These are phyloP conservation scores for Botryobasidium botryosum DNA, from an alignment of 768 basidiomycete genomes.

Conservation along the genomic window DNA sequence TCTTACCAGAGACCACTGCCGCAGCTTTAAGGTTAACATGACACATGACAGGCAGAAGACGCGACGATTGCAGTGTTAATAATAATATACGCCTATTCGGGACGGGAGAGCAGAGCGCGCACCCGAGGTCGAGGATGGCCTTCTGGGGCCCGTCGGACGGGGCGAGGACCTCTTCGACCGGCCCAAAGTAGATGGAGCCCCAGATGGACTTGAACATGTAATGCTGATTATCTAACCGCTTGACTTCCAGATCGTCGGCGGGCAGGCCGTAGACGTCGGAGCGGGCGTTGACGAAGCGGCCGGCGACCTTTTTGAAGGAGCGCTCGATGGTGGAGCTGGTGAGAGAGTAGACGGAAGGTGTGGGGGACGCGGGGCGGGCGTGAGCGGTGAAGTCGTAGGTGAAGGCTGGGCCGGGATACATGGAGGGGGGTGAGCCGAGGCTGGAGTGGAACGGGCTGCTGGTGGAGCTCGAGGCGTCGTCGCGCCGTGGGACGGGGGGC, in stretches of 20 bases:
- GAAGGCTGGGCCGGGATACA: constrained; percentile 33
- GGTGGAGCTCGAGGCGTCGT: no score
- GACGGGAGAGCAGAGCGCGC: constrained; percentile 21
- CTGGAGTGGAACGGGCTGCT: no score
- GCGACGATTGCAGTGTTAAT: constrained; percentile 44
- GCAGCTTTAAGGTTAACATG: no score
- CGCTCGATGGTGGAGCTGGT: constrained; percentile 43
- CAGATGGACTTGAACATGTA: constrained; percentile 42
- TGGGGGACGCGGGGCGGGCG: constrained; percentile 36
- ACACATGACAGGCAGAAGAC: no score
- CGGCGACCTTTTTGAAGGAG: constrained; percentile 23
- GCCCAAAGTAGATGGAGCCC: constrained; percentile 51
- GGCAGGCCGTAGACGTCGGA: constrained; percentile 66
- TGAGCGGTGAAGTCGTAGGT: constrained; percentile 45
- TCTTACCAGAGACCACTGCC: no score
- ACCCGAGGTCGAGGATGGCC: constrained; percentile 55
- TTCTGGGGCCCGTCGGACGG: constrained; percentile 42
- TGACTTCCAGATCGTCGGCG: constrained; percentile 61
- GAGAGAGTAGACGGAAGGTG: constrained; percentile 51
- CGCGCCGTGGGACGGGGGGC: no score
- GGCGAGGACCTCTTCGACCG: constrained; percentile 39
- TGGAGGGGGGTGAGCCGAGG: no score
- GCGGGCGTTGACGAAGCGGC: constrained; percentile 40
- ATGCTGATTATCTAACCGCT: constrained; percentile 61
- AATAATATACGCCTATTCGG: constrained; percentile 8